Evolutionary conservation across 1,139 yeast species (phyloP).

Genomic region (Yamadazyma dushanensis): DNA sequence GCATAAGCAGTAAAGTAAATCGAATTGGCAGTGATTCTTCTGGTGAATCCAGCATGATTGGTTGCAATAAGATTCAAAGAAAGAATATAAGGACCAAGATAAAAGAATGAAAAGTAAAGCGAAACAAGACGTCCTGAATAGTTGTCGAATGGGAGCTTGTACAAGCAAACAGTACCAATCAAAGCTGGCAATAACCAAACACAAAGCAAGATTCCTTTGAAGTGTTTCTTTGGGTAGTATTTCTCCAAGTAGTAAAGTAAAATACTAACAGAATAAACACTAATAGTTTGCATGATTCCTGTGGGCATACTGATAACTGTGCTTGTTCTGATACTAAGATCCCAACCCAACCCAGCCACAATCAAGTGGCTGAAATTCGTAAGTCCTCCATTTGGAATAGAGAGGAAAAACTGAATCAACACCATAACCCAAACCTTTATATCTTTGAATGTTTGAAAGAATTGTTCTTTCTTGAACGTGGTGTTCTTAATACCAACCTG

Average conservation of each 20-base stretch:
- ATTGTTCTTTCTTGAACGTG: constrained; percentile 20
- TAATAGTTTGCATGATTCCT: constrained; percentile 12
- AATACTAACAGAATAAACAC: constrained; percentile 12
- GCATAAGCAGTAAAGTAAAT: constrained; percentile 27
- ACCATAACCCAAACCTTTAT: constrained; percentile 15
- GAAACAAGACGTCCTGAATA: constrained; percentile 11
- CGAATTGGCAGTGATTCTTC: constrained; percentile 23
- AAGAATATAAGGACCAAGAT: constrained; percentile 25
- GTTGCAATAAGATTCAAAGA: constrained; percentile 27
- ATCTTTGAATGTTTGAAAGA: constrained; percentile 12
- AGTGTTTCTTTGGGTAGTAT: constrained; percentile 13
- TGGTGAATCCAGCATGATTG: constrained; percentile 29
- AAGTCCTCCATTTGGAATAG: constrained; percentile 29
- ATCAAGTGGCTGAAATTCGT: constrained; percentile 26
- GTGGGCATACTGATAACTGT: constrained; percentile 12
- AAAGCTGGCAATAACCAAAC: constrained; percentile 13
- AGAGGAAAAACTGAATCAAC: constrained; percentile 21
- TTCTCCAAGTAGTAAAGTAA: constrained; percentile 10
- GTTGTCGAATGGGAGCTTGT: constrained; percentile 10
- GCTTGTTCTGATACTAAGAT: constrained; percentile 10
- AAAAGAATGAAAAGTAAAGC: constrained; percentile 13
- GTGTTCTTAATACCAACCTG: constrained; percentile 30
- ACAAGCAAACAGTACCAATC: constrained; percentile 14
- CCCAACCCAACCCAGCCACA: constrained; percentile 26
- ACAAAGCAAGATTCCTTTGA: constrained; percentile 12